Evolutionary conservation across 2,329 filamentous ascomycete species (phyloP).

Genomic region (Pezicula rhizophila): DNA sequence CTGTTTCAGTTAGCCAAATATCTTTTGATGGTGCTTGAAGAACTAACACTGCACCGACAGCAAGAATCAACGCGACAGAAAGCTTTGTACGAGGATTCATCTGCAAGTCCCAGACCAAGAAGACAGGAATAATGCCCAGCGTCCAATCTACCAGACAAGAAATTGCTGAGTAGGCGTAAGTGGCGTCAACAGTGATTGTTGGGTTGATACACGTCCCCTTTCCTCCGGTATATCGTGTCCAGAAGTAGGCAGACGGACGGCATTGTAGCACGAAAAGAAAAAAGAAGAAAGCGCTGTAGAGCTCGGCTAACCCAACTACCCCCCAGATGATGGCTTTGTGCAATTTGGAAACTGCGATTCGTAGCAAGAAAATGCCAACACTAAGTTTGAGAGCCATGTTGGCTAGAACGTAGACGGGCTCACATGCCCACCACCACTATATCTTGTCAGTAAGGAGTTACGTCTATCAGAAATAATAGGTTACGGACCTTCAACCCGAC

Average conservation of each 20-base stretch:
- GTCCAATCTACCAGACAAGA: conserved; percentile 41
- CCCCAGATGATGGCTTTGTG: conserved; percentile 32
- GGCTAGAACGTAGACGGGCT: conserved; percentile 32
- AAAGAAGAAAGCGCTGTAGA: conserved; percentile 36
- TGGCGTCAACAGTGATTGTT: conserved; percentile 34
- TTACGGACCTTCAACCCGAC: conserved; percentile 22
- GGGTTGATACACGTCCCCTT: conserved; percentile 35
- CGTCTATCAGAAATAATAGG: not conserved
- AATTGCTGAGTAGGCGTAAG: conserved; percentile 40
- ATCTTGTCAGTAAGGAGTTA: not conserved
- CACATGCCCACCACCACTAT: conserved; percentile 11
- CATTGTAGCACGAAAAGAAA: conserved; percentile 46
- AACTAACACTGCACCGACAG: conserved; percentile 43
- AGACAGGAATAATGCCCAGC: conserved; percentile 43
- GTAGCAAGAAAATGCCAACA: conserved; percentile 35
- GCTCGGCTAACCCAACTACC: conserved; percentile 28
- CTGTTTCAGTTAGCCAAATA: conserved; percentile 2
- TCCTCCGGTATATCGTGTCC: conserved; percentile 33
- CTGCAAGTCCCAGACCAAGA: conserved; percentile 44
- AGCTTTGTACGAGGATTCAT: conserved; percentile 41
- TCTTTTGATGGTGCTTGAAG: not conserved
- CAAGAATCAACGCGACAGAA: conserved; percentile 39
- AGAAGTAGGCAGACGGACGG: conserved; percentile 41
- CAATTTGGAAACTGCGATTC: conserved; percentile 29
- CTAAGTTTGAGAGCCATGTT: conserved; percentile 35